These are phyloP conservation scores for Apiotrichum domesticum DNA, from an alignment of 1,284 basidiomycete species.

Conservation along the genomic window DNA sequence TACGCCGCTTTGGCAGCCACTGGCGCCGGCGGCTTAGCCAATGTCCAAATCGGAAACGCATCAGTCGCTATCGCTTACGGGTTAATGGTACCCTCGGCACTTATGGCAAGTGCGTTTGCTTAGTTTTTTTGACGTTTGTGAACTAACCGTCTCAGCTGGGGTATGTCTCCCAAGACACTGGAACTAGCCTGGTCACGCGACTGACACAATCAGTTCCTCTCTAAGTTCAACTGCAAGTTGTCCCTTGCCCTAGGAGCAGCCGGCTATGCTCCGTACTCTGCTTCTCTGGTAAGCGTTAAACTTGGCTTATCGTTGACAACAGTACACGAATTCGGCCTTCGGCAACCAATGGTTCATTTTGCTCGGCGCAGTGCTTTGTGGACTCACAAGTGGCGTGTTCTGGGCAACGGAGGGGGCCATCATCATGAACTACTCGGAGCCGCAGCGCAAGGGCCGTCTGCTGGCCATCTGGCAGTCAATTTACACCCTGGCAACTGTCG, in stretches of 20 bases:
- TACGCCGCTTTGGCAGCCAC: constrained; percentile 39
- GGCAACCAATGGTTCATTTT: constrained; percentile 41
- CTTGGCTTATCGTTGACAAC: constrained; percentile 9
- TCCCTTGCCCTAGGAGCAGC: constrained; percentile 34
- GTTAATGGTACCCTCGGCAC: constrained; percentile 40
- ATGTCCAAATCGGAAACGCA: constrained; percentile 44
- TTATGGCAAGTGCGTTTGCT: constrained; percentile 17
- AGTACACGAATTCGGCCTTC: constrained; percentile 23
- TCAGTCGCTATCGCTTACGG: constrained; percentile 34
- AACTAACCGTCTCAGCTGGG: constrained; percentile 12
- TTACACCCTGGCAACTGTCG: constrained; percentile 32
- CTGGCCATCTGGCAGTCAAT: constrained; percentile 42
- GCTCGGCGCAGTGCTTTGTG: constrained; percentile 44
- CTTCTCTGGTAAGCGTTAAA: constrained; percentile 32
- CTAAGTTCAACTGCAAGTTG: constrained; percentile 27
- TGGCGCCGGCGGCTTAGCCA: constrained; percentile 23
- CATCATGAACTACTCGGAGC: constrained; percentile 32
- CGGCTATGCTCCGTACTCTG: constrained; percentile 42
- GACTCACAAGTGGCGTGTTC: constrained; percentile 38
- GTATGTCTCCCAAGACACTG: background rate
- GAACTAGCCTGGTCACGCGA: no score
- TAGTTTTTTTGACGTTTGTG: no score
- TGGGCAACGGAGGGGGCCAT: constrained; percentile 37
- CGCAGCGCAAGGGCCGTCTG: constrained; percentile 32
- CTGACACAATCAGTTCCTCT: constrained; percentile 15